Percentiles rank a stretch among this genome's conserved stretches.
phyloP scores from a whole-genome alignment of 202 grass and related monocot genomes.

The Bolboschoenoplectus hybrid region DNA sequence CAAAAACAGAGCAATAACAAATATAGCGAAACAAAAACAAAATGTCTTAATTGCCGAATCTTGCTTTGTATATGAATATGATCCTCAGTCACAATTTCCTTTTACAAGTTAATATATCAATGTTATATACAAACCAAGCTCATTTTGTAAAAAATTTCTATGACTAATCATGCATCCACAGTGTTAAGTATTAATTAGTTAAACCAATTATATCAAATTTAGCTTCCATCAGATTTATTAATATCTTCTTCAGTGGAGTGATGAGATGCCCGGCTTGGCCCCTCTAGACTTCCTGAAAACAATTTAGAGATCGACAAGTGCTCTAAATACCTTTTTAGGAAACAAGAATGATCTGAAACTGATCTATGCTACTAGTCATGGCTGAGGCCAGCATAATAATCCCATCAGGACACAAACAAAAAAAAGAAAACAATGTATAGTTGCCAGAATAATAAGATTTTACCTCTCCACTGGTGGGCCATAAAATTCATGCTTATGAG shows the following conservation, averaged over 20 bases:
- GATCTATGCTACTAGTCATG: neutral
- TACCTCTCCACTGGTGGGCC: constrained; percentile 40
- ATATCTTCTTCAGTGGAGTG: constrained; percentile 36
- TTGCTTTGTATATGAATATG: constrained; percentile 7
- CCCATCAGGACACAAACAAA: neutral
- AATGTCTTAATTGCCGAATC: constrained; percentile 17
- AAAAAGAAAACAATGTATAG: neutral
- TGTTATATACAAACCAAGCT: constrained; percentile 36
- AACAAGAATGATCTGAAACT: neutral
- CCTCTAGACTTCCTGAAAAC: constrained; percentile 32
- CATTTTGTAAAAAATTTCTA: constrained; percentile 36
- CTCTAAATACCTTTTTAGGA: too few species aligned
- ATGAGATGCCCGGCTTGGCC: constrained; percentile 19
- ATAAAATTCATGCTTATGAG: constrained; percentile 40
- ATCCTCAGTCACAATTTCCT: neutral
- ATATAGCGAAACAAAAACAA: constrained; percentile 19
- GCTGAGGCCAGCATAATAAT: neutral
- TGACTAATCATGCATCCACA: constrained; percentile 9
- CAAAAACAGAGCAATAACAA: neutral
- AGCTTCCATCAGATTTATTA: constrained; percentile 35
- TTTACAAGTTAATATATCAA: constrained; percentile 25
- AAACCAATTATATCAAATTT: constrained; percentile 32
- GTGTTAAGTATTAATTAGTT: constrained; percentile 36
- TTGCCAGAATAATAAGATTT: neutral
- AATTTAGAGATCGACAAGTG: neutral